Base-by-base conservation (phyloP, 495 filamentous ascomycete genomes). In the Polyplosphaeria fusca region DNA sequence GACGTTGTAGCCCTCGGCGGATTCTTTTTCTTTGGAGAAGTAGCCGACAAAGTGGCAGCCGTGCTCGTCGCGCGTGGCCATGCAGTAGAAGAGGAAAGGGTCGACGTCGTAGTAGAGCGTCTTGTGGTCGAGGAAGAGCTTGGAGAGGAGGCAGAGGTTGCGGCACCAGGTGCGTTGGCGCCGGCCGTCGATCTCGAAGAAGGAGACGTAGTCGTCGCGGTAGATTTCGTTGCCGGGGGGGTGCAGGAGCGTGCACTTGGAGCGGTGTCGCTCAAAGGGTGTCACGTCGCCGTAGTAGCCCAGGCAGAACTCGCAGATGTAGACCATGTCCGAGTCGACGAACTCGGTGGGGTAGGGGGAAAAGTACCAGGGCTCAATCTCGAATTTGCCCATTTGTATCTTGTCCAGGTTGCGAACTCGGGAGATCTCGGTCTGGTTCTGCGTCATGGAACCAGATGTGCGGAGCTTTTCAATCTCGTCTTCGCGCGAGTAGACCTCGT, bases 91-190 rank as follows among this genome's bases (percentile, higher is more conserved):
- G 9, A 97, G 75, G 72, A 98, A 98, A 7, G 93, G 93, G 67
- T 98, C 93, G 48, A 98, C 93, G 65, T 98, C 93, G 74, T 97
- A 98, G 79, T 96, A 98, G n/a, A 98, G 86, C 5, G 93, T 97
- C 71, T 98, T 98, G 76, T 97, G 93, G 64, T 97, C 93, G 23
- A 98, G 83, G 73, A 98, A 98, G 68, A 96, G 86, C 68, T 98
- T 98, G 54, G 83, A 89, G 4, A 98, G 78, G 0, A 98, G 77
- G 71, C 93, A 97, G 20, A 98, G 79, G 62, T 98, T 98, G 4
- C 93, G 89, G 60, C 94, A 97, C 91, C 91, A 98, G 2, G 88
- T 94, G 11, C 92, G 80, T 66, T 98, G 93, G n/a, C 93, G 80
- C 14, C 91, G 82, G 3, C 93, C 93, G 66, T 98, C 93, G 56